Conservation (phyloP, 257 asterid species). For the Forsythia viridissima region DNA sequence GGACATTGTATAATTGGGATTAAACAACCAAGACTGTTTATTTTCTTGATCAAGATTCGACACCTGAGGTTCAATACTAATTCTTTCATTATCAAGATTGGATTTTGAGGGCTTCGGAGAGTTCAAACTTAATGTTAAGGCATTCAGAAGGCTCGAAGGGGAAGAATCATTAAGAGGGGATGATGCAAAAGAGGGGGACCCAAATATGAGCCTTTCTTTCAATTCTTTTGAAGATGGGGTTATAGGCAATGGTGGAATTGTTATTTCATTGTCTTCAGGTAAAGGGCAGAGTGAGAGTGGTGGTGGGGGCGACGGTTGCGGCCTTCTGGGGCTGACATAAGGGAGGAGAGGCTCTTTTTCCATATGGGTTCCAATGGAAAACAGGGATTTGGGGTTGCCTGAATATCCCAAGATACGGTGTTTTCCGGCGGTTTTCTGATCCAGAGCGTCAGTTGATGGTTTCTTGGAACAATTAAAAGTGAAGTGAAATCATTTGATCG, state of each 20-base stretch:
- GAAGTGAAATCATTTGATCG: background rate
- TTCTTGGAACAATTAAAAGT: background rate
- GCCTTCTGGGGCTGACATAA: slow-evolving; percentile 32
- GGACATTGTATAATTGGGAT: slow-evolving; percentile 53
- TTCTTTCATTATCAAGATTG: slow-evolving; percentile 30
- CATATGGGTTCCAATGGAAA: slow-evolving; percentile 37
- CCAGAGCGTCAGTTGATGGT: background rate
- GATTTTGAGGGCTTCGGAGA: slow-evolving; percentile 31
- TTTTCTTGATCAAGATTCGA: slow-evolving; percentile 38
- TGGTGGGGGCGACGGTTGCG: slow-evolving; percentile 29
- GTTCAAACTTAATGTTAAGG: slow-evolving; percentile 33
- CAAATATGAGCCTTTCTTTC: slow-evolving; percentile 71
- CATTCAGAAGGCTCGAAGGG: slow-evolving; percentile 45
- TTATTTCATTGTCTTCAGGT: slow-evolving; percentile 60
- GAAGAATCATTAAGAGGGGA: slow-evolving; percentile 35
- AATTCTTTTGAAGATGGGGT: slow-evolving; percentile 61
- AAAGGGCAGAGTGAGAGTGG: slow-evolving; percentile 50
- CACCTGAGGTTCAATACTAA: slow-evolving; percentile 18
- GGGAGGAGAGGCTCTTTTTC: slow-evolving; percentile 76
- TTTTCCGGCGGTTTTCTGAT: slow-evolving; percentile 3
- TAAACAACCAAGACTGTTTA: slow-evolving; percentile 59
- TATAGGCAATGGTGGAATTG: slow-evolving; percentile 52
- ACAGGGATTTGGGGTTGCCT: background rate
- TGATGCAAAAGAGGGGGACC: slow-evolving; percentile 52
- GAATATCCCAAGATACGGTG: slow-evolving; percentile 14